phyloP scores from a whole-genome alignment of 2,329 filamentous ascomycete genomes.

The Beauveria scarabaeidicola region DNA sequence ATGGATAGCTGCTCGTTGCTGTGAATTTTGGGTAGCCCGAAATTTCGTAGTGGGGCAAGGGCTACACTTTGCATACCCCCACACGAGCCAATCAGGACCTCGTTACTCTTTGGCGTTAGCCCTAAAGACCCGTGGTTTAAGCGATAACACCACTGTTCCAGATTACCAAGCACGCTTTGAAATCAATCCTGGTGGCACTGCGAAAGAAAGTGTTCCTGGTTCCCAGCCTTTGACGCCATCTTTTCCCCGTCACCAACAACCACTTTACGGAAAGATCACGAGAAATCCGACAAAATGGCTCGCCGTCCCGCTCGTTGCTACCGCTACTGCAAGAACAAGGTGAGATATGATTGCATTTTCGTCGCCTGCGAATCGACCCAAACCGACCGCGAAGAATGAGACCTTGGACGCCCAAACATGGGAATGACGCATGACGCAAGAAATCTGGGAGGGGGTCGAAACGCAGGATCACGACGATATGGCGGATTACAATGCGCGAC shows the following conservation, averaged over 20 bases:
- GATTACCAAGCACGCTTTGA: conserved; percentile 38
- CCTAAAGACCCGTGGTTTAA: conserved; percentile 34
- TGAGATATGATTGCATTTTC: conserved; percentile 38
- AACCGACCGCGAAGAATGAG: not conserved
- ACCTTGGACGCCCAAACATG: too few relatives aligned
- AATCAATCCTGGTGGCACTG: conserved; percentile 34
- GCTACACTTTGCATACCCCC: conserved; percentile 15
- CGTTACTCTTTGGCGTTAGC: conserved; percentile 17
- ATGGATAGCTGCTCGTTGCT: conserved; percentile 2
- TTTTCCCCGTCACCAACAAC: conserved; percentile 29
- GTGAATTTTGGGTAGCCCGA: conserved; percentile 18
- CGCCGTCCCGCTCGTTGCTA: conserved; percentile 99
- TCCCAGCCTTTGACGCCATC: conserved; percentile 19
- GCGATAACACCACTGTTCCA: conserved; percentile 23
- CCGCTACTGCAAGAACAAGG: conserved; percentile 99
- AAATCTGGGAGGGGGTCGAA: not conserved
- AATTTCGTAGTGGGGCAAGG: conserved; percentile 8
- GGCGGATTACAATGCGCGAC: conserved; percentile 1
- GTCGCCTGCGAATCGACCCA: conserved; percentile 12
- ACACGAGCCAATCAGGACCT: conserved; percentile 21
- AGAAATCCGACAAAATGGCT: conserved; percentile 81
- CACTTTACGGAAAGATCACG: conserved; percentile 27
- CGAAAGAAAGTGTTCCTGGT: conserved; percentile 11
- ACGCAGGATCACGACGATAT: not conserved
- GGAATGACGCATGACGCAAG: not conserved